Evolutionary conservation across 1,139 yeast genomes (phyloP).

Genomic region (Taphrina deformans): DNA sequence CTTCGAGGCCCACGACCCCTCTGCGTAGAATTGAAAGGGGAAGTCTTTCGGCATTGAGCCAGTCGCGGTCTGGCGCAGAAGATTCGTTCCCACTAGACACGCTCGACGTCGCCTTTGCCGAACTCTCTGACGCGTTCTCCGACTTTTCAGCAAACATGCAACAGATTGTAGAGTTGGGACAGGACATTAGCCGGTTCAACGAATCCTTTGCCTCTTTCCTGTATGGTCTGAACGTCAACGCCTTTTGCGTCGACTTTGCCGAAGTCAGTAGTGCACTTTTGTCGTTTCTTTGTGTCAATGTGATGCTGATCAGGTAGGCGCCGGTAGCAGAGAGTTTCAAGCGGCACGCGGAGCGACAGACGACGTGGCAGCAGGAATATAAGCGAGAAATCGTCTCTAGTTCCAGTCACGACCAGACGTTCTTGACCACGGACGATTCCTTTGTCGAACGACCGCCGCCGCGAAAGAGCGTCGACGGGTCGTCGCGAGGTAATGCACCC

Average conservation of each 20-base stretch:
- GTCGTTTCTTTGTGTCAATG: not conserved
- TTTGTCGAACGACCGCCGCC: conserved; percentile 37
- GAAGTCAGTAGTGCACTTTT: no score
- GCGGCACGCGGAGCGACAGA: conserved; percentile 28
- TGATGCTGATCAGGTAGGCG: conserved; percentile 20
- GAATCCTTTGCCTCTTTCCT: conserved; percentile 65
- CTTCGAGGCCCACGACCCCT: conserved; percentile 42
- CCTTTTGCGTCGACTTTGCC: conserved; percentile 66
- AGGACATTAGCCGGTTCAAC: conserved; percentile 56
- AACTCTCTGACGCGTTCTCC: conserved; percentile 56
- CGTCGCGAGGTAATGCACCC: conserved; percentile 11
- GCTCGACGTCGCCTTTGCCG: conserved; percentile 43
- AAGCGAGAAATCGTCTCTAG: not conserved
- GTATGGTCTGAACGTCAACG: conserved; percentile 64
- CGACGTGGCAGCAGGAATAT: conserved; percentile 21
- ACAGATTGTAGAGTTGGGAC: conserved; percentile 54
- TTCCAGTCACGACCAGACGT: conserved; percentile 32
- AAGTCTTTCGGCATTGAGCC: conserved; percentile 40
- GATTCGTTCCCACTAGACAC: conserved; percentile 40
- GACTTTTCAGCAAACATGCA: conserved; percentile 58
- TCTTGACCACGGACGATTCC: conserved; percentile 37
- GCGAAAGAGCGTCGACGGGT: conserved; percentile 3
- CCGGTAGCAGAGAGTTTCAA: conserved; percentile 35
- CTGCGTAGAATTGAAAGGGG: conserved; percentile 41
- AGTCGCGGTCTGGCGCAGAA: conserved; percentile 34